Evolutionary conservation across 495 filamentous ascomycete genomes (phyloP), one percentile per base, ranked within the genome.

Genomic region (Clohesyomyces aquaticus): DNA sequence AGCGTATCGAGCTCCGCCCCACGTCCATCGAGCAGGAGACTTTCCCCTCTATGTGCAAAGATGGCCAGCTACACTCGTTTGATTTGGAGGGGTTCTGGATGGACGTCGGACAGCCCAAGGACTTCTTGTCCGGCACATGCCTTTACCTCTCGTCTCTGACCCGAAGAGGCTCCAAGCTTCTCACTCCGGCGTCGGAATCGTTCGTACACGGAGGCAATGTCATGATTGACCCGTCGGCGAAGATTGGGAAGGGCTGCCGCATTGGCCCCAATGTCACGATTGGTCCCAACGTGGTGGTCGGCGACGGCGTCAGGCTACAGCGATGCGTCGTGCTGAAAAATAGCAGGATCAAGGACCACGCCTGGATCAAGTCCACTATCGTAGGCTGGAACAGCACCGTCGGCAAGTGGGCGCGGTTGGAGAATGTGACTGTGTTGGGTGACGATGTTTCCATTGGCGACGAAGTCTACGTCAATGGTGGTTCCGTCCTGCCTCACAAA

Each of bases 11-110:
- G 73, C 85, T 98, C 65, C 91, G 95, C 51, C 94, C 94, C 28
- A 99, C 95, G 35, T 96, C 91, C n/a, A 99, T 99, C 76, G 94
- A 99, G 78, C 94, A 98, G 79, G 94, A 99, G 79, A 99, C 91
- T 25, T 99, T 99, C 89, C 94, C 94, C 43, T 88, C 91, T 62
- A 95, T 99, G 71, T 88, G 87, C 76, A 86, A 82, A 71, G 95
- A 97, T 73, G 90, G 91, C 55, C 86, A 96, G 77, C 79, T 99
- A 48, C 94, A 99, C 83, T 97, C 93, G 1, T 97, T 96, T 75
- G 94, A 99, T 76, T 83, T 99, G 38, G 95, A 99, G 67, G 93
- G 94, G 66, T 99, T 96, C 82, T 99, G 94, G 94, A 99, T 99
- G 94, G 94, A 99, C 71, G 93, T 99, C 60, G 94, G 94, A 69